Evolutionary conservation across 495 filamentous ascomycete species (phyloP).

Genomic region (Aspergillus homomorphus): DNA sequence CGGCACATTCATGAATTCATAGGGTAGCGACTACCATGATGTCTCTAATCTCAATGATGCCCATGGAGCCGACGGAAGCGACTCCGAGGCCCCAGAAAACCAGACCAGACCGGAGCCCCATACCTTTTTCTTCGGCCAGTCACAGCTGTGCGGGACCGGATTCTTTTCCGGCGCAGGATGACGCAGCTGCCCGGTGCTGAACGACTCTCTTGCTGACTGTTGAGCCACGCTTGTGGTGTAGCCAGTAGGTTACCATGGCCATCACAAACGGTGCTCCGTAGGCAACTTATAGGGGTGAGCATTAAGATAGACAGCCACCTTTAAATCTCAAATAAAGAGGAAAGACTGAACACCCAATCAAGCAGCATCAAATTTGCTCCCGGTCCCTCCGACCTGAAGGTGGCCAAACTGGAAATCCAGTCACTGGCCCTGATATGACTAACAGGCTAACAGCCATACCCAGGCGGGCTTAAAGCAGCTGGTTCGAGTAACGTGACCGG

Average conservation of each 20-base stretch:
- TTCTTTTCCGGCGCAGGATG: conserved; percentile 7
- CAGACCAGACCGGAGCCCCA: not conserved
- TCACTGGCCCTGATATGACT: no score
- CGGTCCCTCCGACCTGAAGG: conserved; percentile 8
- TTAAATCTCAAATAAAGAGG: not conserved
- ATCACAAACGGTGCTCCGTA: not conserved
- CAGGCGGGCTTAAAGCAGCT: conserved; percentile 11
- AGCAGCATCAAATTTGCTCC: conserved; percentile 1
- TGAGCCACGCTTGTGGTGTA: not conserved
- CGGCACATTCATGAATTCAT: not conserved
- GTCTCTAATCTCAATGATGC: no score
- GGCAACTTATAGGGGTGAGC: no score
- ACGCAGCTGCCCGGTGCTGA: not conserved
- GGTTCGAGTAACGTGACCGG: conserved; percentile 31
- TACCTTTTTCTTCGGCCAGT: not conserved
- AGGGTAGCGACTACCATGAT: not conserved
- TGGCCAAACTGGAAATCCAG: not conserved
- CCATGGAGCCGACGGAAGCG: conserved; percentile 1
- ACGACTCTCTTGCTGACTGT: not conserved
- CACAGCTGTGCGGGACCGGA: not conserved
- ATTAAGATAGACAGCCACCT: not conserved
- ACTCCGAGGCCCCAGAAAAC: not conserved
- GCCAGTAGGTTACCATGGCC: no score
- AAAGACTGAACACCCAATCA: not conserved
- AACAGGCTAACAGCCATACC: no score